These are phyloP conservation scores for Aspergillus japonicus DNA, from an alignment of 2,329 filamentous ascomycete genomes.

Conservation along the genomic window DNA sequence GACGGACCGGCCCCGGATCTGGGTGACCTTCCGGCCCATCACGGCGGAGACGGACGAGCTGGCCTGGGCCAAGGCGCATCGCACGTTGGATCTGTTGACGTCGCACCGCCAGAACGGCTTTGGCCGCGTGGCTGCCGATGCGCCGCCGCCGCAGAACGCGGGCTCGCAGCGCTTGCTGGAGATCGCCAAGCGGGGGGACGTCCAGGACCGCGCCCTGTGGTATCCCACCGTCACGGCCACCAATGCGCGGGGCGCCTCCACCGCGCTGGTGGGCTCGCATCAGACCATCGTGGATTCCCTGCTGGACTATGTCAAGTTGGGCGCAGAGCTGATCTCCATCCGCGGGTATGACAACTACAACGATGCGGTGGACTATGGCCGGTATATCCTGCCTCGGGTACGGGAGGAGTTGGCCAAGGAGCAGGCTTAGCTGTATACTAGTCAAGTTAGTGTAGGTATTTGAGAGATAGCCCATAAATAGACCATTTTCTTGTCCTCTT, in stretches of 20 bases:
- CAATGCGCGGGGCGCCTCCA: conserved; percentile 59
- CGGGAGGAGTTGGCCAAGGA: conserved; percentile 27
- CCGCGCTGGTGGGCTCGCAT: conserved; percentile 56
- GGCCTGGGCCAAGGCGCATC: conserved; percentile 61
- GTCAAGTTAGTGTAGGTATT: too few relatives aligned
- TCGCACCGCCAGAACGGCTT: conserved; percentile 40
- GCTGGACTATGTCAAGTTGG: conserved; percentile 58
- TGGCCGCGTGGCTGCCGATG: conserved; percentile 31
- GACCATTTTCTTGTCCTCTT: too few relatives aligned
- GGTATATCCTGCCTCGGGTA: conserved; percentile 55
- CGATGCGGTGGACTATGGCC: conserved; percentile 60
- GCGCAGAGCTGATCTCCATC: conserved; percentile 59
- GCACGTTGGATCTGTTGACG: conserved; percentile 54
- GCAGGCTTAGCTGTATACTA: neutral
- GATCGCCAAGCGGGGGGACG: conserved; percentile 53
- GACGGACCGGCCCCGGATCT: conserved; percentile 57
- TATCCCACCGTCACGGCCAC: conserved; percentile 63
- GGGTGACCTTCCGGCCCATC: conserved; percentile 65
- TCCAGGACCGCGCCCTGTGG: conserved; percentile 63
- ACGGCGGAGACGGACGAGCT: conserved; percentile 61
- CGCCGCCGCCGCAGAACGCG: conserved; percentile 55
- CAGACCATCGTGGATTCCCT: conserved; percentile 56
- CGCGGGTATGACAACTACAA: conserved; percentile 62
- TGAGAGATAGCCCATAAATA: too few relatives aligned
- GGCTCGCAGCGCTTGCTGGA: conserved; percentile 60